Evolutionary conservation across 2,329 filamentous ascomycete genomes (phyloP), one percentile per base, ranked within the genome.

Genomic region (Cladosporium sp.): DNA sequence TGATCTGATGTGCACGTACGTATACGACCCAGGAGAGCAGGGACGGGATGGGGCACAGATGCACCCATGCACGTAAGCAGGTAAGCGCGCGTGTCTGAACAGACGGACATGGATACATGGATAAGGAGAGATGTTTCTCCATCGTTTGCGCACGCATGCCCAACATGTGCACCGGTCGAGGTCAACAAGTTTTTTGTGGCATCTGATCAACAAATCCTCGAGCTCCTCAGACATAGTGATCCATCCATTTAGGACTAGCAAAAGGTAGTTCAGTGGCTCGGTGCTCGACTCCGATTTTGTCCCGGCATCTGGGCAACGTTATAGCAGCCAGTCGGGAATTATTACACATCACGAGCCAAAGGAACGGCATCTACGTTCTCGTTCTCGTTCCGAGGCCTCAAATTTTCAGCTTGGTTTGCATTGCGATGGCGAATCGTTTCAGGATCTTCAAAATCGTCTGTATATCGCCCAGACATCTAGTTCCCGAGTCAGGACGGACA

Each of bases 1-100:
- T 59, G 56, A 59, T 44, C 56, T 59, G 56, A 59, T 59, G 56
- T 59, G 35, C 55, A 57, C 55, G 55, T 57, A 57, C 55, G 40
- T 57, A 40, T 40, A 35, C 31, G 55, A 37, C 29, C 55, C 11
- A 35, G n/a, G 23, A 40, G 31, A 35, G 10, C n/a, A 56, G 31
- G 31, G 31, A 29, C 28, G 21, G 23, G 7, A 21, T 2, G 37
- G 31, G 55, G 55, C 23, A 33, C 55, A 26, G 33, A 35, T 57
- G 55, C 55, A 57, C 12, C 33, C 33, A 40, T 37, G 55, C 31
- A 57, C 53, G 29, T 57, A 37, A 37, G 53, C 53, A 57, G 29
- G 18, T 37, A 31, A 26, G 53, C 55, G 21, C 14, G n/a, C 11
- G 40, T 55, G 21, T 8, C n/a, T 21, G 40, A n/a, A 21, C 52